Percentiles rank a stretch among this genome's conserved stretches.
Evolutionary conservation across 768 basidiomycete species (phyloP).

Genomic region (Tricholoma furcatifolium): DNA sequence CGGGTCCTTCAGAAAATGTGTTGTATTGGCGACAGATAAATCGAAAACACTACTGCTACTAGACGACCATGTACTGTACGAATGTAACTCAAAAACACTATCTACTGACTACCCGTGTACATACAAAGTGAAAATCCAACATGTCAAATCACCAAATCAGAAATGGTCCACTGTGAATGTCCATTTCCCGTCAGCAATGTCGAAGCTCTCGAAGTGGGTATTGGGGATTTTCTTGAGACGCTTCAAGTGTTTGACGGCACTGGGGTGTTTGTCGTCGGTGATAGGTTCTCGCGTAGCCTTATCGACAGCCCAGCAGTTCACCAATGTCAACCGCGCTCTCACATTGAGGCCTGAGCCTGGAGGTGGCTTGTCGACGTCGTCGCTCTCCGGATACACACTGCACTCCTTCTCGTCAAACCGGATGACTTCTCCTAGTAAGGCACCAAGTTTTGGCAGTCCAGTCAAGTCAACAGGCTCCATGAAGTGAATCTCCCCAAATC

Average conservation of each 20-base stretch:
- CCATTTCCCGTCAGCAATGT: slow-evolving; percentile 84
- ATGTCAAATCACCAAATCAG: slow-evolving; percentile 32
- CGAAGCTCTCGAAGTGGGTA: slow-evolving; percentile 82
- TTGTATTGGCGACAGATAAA: slow-evolving; percentile 9
- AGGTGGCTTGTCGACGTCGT: slow-evolving; percentile 81
- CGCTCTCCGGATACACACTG: slow-evolving; percentile 89
- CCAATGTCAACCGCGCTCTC: slow-evolving; percentile 70
- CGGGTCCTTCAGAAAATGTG: neutral
- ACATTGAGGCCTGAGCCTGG: slow-evolving; percentile 89
- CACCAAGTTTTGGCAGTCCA: slow-evolving; percentile 72
- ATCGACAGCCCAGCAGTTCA: slow-evolving; percentile 86
- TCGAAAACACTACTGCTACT: slow-evolving; percentile 1
- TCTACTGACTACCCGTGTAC: slow-evolving; percentile 4
- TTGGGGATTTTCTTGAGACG: slow-evolving; percentile 82
- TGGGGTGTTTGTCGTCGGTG: slow-evolving; percentile 75
- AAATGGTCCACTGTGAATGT: slow-evolving; percentile 94
- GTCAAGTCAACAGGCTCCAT: slow-evolving; percentile 84
- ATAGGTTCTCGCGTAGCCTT: slow-evolving; percentile 90
- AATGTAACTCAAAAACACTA: slow-evolving; percentile 15
- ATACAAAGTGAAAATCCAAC: slow-evolving; percentile 2
- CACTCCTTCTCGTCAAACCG: slow-evolving; percentile 91
- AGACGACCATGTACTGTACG: slow-evolving; percentile 10
- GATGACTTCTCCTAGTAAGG: slow-evolving; percentile 83
- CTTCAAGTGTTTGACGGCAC: slow-evolving; percentile 70
- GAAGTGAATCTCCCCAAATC: slow-evolving; percentile 88